phyloP scores from a whole-genome alignment of 176 grass and related monocot genomes.

The Sorghum bicolor region Sorghum_bicolor_NCBIv3 NC_012873.2:7554001-7554500 shows the following conservation, averaged over 20 bases:
- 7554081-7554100: background rate
- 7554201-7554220: constrained; percentile 13
- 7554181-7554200: background rate
- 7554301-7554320: background rate
- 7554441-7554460: constrained; percentile 95
- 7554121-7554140: background rate
- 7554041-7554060: background rate
- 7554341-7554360: background rate
- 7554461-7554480: constrained; percentile 77
- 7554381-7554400: background rate
- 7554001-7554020: background rate
- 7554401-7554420: constrained; percentile 2
- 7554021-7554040: constrained; percentile 14
- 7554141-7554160: background rate
- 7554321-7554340: background rate
- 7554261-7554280: background rate
- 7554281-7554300: background rate
- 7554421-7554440: constrained; percentile 74
- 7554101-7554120: background rate
- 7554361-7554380: background rate
- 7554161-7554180: background rate
- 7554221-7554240: background rate
- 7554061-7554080: background rate
- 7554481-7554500: constrained; percentile 80
- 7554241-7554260: background rate